Conservation (phyloP, 305 asterid genomes). For the Nicotiana rustica region DNA sequence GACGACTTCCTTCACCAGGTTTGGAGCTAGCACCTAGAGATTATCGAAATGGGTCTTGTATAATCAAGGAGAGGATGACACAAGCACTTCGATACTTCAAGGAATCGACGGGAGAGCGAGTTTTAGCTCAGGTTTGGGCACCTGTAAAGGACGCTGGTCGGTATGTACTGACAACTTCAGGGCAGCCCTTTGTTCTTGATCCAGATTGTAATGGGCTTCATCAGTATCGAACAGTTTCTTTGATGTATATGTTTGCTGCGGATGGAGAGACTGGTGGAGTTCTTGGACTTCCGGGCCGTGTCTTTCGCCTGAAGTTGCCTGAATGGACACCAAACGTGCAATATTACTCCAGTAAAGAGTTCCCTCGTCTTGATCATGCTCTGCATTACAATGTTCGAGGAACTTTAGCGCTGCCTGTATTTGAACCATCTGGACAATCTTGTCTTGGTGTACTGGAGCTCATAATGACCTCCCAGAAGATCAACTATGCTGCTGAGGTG, state of each 20-base stretch:
- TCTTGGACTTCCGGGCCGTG: constrained; percentile 94
- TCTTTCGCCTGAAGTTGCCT: constrained; percentile 76
- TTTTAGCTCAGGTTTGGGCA: constrained; percentile 94
- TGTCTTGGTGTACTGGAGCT: constrained; percentile 92
- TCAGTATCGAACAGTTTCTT: constrained; percentile 80
- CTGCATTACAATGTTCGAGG: constrained; percentile 80
- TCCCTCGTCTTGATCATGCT: constrained; percentile 80
- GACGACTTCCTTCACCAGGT: constrained; percentile 57
- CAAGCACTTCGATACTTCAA: constrained; percentile 92
- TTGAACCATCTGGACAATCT: constrained; percentile 83
- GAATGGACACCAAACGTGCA: constrained; percentile 97
- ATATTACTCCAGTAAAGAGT: constrained; percentile 87
- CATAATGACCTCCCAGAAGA: constrained; percentile 86
- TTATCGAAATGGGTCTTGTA: constrained; percentile 65
- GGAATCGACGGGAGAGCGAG: constrained; percentile 75
- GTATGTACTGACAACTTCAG: constrained; percentile 83
- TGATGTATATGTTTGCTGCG: constrained; percentile 70
- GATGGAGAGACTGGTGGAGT: constrained; percentile 74
- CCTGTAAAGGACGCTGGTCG: constrained; percentile 79
- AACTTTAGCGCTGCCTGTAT: constrained; percentile 90
- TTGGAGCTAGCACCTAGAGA: constrained; percentile 57
- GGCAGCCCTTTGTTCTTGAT: constrained; percentile 90
- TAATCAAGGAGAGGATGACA: constrained; percentile 84
- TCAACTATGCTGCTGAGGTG: constrained; percentile 91
- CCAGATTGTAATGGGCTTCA: constrained; percentile 82